Evolutionary conservation across 2,329 filamentous ascomycete genomes (phyloP).

Genomic region (Hansfordia pulvinata): DNA sequence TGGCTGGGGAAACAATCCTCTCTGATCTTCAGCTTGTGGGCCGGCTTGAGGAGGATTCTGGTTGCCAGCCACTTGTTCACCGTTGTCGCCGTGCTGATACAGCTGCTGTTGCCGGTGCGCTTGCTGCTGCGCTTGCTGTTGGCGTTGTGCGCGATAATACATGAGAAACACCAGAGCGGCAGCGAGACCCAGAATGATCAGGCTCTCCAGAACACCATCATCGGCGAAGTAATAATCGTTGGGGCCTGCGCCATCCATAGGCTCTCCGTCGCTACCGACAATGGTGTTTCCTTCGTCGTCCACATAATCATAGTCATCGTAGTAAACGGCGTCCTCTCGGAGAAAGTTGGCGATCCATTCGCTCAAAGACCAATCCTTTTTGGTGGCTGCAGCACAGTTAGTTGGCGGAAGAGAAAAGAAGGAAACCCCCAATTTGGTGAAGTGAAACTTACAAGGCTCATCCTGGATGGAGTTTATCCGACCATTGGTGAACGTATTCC

Average conservation of each 20-base stretch:
- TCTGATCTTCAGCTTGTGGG: neutral
- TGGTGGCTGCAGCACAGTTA: conserved; percentile 37
- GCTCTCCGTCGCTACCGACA: conserved; percentile 39
- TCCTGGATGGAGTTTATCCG: conserved; percentile 84
- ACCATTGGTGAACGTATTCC: conserved; percentile 89
- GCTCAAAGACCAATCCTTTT: conserved; percentile 61
- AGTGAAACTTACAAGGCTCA: conserved; percentile 56
- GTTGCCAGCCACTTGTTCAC: conserved; percentile 25
- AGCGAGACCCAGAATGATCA: conserved; percentile 70
- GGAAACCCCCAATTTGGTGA: neutral
- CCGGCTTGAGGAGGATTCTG: conserved; percentile 33
- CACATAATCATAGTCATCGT: conserved; percentile 43
- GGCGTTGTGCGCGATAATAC: conserved; percentile 65
- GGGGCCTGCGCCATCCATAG: too few relatives aligned
- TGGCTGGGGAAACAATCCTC: neutral
- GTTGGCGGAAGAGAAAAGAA: conserved; percentile 2
- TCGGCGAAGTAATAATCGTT: too few relatives aligned
- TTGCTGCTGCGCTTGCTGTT: conserved; percentile 37
- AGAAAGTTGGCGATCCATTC: conserved; percentile 87
- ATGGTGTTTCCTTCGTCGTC: conserved; percentile 44
- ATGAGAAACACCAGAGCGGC: conserved; percentile 63
- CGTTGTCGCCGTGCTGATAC: neutral
- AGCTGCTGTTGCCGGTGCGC: conserved; percentile 2
- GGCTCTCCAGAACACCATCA: conserved; percentile 69
- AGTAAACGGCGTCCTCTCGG: conserved; percentile 51